Percentiles rank a stretch among this genome's conserved stretches.
phyloP scores from a whole-genome alignment of 192 early-diverging fungal species.

The Obelidium mucronatum region DNA sequence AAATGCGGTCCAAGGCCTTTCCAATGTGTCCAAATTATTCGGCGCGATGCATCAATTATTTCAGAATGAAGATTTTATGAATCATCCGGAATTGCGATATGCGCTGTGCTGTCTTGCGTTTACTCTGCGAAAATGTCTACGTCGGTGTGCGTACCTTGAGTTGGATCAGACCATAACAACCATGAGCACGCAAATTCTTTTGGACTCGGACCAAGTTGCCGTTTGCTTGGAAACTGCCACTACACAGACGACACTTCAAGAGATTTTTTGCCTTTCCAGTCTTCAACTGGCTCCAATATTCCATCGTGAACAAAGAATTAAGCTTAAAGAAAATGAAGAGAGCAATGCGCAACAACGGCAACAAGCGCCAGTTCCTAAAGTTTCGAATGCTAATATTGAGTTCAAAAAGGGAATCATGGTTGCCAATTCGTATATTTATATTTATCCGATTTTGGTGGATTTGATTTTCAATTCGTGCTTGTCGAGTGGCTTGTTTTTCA shows the following conservation, averaged over 20 bases:
- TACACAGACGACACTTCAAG: no score
- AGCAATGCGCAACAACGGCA: background rate
- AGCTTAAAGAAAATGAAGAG: background rate
- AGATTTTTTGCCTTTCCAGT: slow-evolving; percentile 45
- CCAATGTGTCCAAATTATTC: background rate
- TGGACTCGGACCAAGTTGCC: slow-evolving; percentile 53
- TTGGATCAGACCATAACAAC: slow-evolving; percentile 33
- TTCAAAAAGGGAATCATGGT: slow-evolving; percentile 37
- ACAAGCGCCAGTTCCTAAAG: no score
- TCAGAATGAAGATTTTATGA: background rate
- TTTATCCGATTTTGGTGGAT: slow-evolving; percentile 53
- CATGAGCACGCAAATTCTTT: slow-evolving; percentile 49
- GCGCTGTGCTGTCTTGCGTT: slow-evolving; percentile 1
- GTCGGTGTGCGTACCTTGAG: slow-evolving; percentile 49
- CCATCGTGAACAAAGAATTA: slow-evolving; percentile 35
- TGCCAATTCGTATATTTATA: no score
- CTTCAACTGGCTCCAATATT: slow-evolving; percentile 36
- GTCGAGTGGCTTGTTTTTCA: slow-evolving; percentile 48
- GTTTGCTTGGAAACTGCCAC: slow-evolving; percentile 55
- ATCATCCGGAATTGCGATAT: background rate
- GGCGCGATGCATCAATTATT: background rate
- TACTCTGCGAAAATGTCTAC: slow-evolving; percentile 42
- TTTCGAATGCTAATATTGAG: background rate
- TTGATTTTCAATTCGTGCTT: slow-evolving; percentile 40
- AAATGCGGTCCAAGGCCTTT: background rate